A percentile compares a stretch with the other conserved stretches of the same genome.
Conservation (phyloP, 2,329 filamentous ascomycete species). For the Cladobotryum mycophilum region DNA sequence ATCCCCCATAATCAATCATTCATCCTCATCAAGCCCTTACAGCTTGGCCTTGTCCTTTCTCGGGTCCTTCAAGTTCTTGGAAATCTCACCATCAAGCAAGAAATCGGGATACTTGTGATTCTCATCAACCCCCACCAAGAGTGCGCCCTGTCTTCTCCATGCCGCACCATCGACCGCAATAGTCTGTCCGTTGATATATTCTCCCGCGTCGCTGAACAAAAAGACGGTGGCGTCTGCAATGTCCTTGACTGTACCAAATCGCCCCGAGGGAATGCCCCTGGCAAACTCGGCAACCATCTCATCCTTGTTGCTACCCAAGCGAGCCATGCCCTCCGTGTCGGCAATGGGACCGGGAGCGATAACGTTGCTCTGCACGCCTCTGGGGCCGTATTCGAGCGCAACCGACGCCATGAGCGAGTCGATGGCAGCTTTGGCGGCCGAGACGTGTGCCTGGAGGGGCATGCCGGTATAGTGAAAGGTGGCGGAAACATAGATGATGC, state of each 20-base stretch:
- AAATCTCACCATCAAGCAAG: constrained; percentile 29
- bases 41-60: constrained; percentile 36
- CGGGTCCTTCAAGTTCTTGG: constrained; percentile 27
- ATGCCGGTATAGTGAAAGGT: constrained; percentile 86
- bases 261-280: constrained; percentile 61
- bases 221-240: constrained; percentile 91
- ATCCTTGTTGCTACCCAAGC: constrained; percentile 42
- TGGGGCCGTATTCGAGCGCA: constrained; percentile 83
- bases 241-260: constrained; percentile 75
- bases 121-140: constrained; percentile 41
- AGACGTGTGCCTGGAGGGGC: constrained; percentile 82
- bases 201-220: constrained; percentile 77
- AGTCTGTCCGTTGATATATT: constrained; percentile 77
- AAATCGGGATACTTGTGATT: constrained; percentile 50
- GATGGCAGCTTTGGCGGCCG: constrained; percentile 84
- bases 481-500: constrained; percentile 85
- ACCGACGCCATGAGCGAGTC: constrained; percentile 77
- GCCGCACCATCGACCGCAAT: constrained; percentile 65
- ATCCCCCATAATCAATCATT: too few species aligned
- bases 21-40: constrained; percentile 14
- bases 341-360: constrained; percentile 83
- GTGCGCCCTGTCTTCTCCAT: constrained; percentile 46
- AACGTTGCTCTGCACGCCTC: constrained; percentile 80
- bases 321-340: constrained; percentile 73
- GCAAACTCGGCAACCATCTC: constrained; percentile 27